Evolutionary conservation across 116 monocot species (phyloP), one percentile per base, ranked within the genome.

Genomic region (Posidonia oceanica): DNA sequence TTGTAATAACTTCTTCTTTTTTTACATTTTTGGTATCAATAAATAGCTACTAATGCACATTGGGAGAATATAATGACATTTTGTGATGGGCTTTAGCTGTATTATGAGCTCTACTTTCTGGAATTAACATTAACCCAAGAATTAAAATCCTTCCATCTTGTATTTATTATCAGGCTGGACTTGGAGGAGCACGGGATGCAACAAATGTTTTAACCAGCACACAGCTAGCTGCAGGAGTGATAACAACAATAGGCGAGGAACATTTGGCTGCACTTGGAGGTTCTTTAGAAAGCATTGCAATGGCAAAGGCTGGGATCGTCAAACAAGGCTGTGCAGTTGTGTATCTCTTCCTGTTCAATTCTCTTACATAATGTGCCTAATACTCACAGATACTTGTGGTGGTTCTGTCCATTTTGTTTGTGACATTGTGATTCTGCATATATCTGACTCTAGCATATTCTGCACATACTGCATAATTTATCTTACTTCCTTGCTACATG

Each of bases 141-240:
- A 54, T 36, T 53, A 36, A 23, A 68, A 53, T 4, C 13, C 39
- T 68, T 68, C 20, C 53, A 42, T 18, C 18, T 44, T 66, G 7
- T 56, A 37, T 40, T 14, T 15, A 42, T 8, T 66, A 62, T 75
- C 78, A 99, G 99, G 99, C 93, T 72, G 99, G 99, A 23, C 84
- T 99, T 69, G 99, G 93, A 18, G 99, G 99, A 77, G 88, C 91
- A 55, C 93, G 99, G 58, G 93, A 99, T 88, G 97, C 97, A 38
- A 97, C 97, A 66, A 99, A 99, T 86, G 90, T 99, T 3, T 73
- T 99, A 58, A 71, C 80, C 71, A 93, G 78, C 70, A 75, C 52
- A 53, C 74, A 74, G 14, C 39, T 99, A 60, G 81, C 80, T 80
- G 78, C 75, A 42, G 76, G 93, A 51, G 79, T 99, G 58, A 90